These are phyloP conservation scores for Aureobasidium sp. DNA, from an alignment of 2,329 filamentous ascomycete species.

Conservation along the genomic window DNA sequence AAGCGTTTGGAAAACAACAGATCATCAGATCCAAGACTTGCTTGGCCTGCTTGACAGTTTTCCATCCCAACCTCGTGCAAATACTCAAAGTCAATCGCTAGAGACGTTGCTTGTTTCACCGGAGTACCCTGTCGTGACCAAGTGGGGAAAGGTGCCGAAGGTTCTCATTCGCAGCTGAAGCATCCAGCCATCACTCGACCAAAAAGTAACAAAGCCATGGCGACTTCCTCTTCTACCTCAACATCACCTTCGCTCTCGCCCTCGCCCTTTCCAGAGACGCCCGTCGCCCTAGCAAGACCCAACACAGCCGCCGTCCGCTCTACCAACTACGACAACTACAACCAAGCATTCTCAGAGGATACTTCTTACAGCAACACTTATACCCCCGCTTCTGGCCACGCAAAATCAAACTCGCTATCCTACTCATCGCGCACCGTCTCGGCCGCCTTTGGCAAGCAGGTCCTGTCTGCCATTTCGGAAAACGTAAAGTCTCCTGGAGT, in stretches of 20 bases:
- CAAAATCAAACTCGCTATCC: not conserved
- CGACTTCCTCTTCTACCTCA: not conserved
- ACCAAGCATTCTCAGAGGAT: constrained; percentile 12
- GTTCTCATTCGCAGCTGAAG: not conserved
- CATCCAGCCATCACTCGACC: not conserved
- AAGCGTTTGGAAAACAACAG: not conserved
- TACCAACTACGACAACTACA: constrained; percentile 12
- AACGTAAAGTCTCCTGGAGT: constrained; percentile 16
- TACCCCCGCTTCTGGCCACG: not conserved
- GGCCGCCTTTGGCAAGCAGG: constrained; percentile 16
- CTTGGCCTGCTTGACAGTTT: not conserved
- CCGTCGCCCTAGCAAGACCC: not conserved
- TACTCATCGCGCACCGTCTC: constrained; percentile 6
- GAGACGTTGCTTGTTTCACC: constrained; percentile 8
- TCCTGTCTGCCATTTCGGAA: constrained; percentile 18
- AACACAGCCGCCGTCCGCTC: not conserved
- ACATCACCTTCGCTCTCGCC: not conserved
- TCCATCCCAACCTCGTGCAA: not conserved
- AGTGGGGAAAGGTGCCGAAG: constrained; percentile 1
- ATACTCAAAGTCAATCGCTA: not conserved
- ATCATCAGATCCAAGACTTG: not conserved
- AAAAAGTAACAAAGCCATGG: not conserved
- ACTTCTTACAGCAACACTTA: constrained; percentile 12
- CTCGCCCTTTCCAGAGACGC: constrained; percentile 12
- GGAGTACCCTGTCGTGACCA: not conserved